Evolutionary conservation across 441 rosid genomes (phyloP), one percentile per base, ranked within the genome.

Genomic region (Syzygium syzygioides): DNA sequence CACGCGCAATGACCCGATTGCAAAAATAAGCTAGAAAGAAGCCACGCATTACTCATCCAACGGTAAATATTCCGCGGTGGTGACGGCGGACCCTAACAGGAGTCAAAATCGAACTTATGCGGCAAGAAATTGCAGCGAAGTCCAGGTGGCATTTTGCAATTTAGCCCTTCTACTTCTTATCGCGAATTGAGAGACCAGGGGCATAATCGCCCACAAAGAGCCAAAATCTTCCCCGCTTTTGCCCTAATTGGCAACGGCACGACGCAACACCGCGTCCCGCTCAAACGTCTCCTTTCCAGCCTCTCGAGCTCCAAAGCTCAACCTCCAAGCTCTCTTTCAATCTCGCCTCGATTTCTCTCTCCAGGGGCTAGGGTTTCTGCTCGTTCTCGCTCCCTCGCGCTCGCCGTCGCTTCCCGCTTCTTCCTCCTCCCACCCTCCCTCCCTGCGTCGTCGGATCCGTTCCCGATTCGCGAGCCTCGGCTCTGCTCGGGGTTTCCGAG

Each of bases 51-150:
- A 2, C 32, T 60, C 3, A 12, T 13, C 30, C 32, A 3, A 26
- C 7, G 8, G 15, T 60, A 28, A 28, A 28, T n/a, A 28, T 26
- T 56, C 28, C 0, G 1, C 0, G 4, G 8, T 34, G 62, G 59
- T 4, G 25, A 55, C 8, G 59, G 59, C 48, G 48, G 48, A 53
- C 14, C 28, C 18, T 28, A 28, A 5, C 2, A 0, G 14, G 0
- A 6, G 28, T 28, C 25, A 0, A 34, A 34, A 32, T 32, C 28
- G 37, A 37, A 37, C 3, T 20, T 17, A 11, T 12, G 0, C 0
- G 0, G 48, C 52, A 41, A 23, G 14, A 41, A 23, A 23, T 76
- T 37, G 52, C n/a, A 20, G 66, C 11, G n/a, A 28, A 41, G 83
- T 41, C 3, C n/a, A 20, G 2, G n/a, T 0, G 17, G n/a, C 4